Base-by-base conservation (phyloP, 805 yeast species). In the Myxozyma sirexii region DNA sequence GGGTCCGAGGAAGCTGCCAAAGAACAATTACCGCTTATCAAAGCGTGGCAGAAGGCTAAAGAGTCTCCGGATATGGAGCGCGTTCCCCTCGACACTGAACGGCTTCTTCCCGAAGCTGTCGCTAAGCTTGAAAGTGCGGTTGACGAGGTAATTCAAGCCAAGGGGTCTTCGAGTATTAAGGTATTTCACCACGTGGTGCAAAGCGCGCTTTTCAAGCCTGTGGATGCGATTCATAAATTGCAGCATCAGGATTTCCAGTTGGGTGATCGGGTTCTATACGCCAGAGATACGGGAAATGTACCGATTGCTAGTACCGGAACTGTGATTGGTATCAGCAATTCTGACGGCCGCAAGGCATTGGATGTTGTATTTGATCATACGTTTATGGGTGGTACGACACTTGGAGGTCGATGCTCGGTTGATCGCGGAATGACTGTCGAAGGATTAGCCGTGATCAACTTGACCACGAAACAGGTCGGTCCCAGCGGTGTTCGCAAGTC, bases 231-330 rank as follows among this genome's bases (percentile, higher is more conserved):
- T 70, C 85, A 87, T 68, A 78, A 84, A 64, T 79, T 94, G 66
- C 82, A 87, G 57, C 79, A 80, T 42, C 99, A 94, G 76, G 75
- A 79, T 47, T 94, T 94, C 71, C 80, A 82, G 29, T 78, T 94
- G 23, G 99, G 99, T 68, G 97, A 94, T 70, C 82, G 99, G 62
- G 90, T 94, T 31, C 81, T 88, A 24, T 91, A 89, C 66, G 88
- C 90, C 23, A 87, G 87, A 67, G 88, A 86, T 67, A 84, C 88
- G 24, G 98, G 98, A 53, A 90, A 89, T 70, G 96, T 92, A 15
- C 96, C 97, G 27, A 75, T 86, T 57, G 90, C 87, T 70, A 81
- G 89, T 26, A 87, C 87, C 69, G 99, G 99, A 72, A 91, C 97
- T 0, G 96, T 94, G 56, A 87, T 89, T 51, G 78, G 83, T 42